phyloP scores from a whole-genome alignment of 129 eudicot genomes.

The Smallanthus sonchifolius region DNA sequence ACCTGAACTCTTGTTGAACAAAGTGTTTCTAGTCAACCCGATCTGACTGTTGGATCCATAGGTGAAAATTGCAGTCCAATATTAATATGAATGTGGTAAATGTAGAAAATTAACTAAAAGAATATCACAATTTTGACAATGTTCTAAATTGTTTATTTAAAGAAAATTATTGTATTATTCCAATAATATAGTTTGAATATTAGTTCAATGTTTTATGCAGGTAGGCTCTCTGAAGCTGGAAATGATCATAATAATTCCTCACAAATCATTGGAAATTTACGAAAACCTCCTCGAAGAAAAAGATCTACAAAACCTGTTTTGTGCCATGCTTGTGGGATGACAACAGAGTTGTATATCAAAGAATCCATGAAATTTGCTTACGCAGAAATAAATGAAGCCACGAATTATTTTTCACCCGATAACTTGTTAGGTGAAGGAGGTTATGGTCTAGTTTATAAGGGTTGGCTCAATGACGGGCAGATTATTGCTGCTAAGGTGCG shows the following conservation, averaged over 20 bases:
- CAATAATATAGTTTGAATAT: neutral
- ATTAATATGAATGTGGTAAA: neutral
- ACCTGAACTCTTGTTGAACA: neutral
- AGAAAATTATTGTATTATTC: neutral
- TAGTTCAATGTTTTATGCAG: slow-evolving; percentile 19
- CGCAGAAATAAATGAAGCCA: slow-evolving; percentile 69
- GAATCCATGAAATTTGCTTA: slow-evolving; percentile 62
- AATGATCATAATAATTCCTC: slow-evolving; percentile 21
- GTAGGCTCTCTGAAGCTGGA: slow-evolving; percentile 24
- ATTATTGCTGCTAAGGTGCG: slow-evolving; percentile 72
- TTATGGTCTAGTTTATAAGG: slow-evolving; percentile 78
- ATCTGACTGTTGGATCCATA: neutral
- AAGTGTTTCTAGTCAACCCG: neutral
- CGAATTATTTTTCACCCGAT: slow-evolving; percentile 54
- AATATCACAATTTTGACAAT: neutral
- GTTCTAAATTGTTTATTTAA: neutral
- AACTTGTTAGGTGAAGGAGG: slow-evolving; percentile 87
- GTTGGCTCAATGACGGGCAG: slow-evolving; percentile 69
- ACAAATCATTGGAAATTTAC: slow-evolving; percentile 10
- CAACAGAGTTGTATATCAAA: slow-evolving; percentile 54
- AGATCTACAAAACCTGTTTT: slow-evolving; percentile 55
- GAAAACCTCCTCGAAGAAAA: slow-evolving; percentile 24
- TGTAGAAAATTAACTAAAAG: neutral
- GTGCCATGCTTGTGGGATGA: slow-evolving; percentile 67
- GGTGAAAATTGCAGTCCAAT: neutral